These are phyloP conservation scores for Biscogniauxia mediterranea DNA, from an alignment of 2,329 filamentous ascomycete species.

Conservation along the genomic window DNA sequence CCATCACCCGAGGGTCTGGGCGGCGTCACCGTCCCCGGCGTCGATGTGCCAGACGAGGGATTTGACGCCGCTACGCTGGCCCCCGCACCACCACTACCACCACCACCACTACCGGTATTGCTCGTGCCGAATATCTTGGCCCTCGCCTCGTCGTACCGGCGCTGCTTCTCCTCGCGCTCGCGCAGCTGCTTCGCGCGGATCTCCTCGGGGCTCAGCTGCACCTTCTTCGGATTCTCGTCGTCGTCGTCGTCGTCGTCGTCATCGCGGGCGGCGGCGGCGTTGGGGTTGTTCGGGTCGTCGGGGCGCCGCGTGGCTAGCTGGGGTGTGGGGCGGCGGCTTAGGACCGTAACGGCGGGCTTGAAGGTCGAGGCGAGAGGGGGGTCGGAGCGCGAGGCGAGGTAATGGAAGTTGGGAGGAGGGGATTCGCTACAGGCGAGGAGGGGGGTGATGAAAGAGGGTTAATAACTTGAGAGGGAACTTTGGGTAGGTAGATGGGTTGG, in stretches of 20 bases:
- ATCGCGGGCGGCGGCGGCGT: constrained; percentile 48
- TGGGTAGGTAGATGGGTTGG: not conserved
- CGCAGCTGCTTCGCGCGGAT: constrained; percentile 73
- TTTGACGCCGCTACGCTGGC: constrained; percentile 40
- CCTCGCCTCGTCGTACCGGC: constrained; percentile 82
- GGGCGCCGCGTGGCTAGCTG: constrained; percentile 54
- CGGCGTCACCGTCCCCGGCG: constrained; percentile 61
- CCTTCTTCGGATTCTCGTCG: constrained; percentile 57
- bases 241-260: constrained; percentile 62
- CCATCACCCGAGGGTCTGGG: constrained; percentile 49
- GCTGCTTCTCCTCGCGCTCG: constrained; percentile 86
- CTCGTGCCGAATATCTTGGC: constrained; percentile 75
- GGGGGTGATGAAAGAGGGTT: constrained; percentile 1
- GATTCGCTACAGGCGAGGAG: constrained; percentile 58
- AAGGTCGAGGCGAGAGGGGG: constrained; percentile 63
- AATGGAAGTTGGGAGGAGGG: constrained; percentile 67
- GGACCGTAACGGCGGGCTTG: constrained; percentile 79
- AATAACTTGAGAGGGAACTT: not conserved
- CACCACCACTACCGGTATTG: not conserved
- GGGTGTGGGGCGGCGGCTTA: constrained; percentile 75
- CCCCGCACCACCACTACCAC: not conserved
- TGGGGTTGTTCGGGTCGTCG: constrained; percentile 38
- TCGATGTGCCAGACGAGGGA: constrained; percentile 55
- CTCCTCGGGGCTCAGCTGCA: constrained; percentile 70
- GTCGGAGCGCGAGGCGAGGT: constrained; percentile 56